phyloP scores from a whole-genome alignment of 352 stramenopile genomes.

The Phytopythium helicoides region DNA sequence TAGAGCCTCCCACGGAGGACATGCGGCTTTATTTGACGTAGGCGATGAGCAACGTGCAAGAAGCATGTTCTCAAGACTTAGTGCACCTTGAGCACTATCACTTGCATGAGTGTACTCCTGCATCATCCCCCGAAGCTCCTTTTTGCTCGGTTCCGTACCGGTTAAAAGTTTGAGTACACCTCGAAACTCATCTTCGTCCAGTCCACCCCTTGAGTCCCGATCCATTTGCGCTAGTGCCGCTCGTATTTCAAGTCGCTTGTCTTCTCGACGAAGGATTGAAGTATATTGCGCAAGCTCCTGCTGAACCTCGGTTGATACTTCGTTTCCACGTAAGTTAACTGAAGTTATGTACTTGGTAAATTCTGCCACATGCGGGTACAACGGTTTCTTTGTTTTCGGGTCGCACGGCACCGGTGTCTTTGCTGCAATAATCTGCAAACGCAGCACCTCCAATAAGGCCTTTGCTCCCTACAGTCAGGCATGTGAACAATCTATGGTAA shows the following conservation, averaged over 20 bases:
- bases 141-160: constrained; percentile 67
- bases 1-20: constrained; percentile 68
- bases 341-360: constrained; percentile 72
- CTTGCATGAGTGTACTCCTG: constrained; percentile 47
- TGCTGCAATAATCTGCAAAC: constrained; percentile 68
- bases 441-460: constrained; percentile 69
- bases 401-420: constrained; percentile 57
- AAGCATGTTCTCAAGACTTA: constrained; percentile 71
- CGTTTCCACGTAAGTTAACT: constrained; percentile 78
- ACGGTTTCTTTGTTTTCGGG: constrained; percentile 44
- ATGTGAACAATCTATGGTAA: neutral
- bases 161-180: constrained; percentile 78
- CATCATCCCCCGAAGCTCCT: constrained; percentile 66
- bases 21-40: constrained; percentile 65
- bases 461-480: constrained; percentile 51
- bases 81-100: constrained; percentile 46
- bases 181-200: constrained; percentile 81
- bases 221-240: constrained; percentile 70
- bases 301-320: constrained; percentile 54
- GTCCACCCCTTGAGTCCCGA: constrained; percentile 41
- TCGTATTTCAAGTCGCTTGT: constrained; percentile 80
- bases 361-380: constrained; percentile 41
- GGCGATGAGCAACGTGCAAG: constrained; percentile 69
- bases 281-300: constrained; percentile 76
- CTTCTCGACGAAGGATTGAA: constrained; percentile 67